A percentile compares a stretch with the other conserved stretches of the same genome.
Conservation (phyloP, 345 rosid species). For the Erodium maritimum region DNA sequence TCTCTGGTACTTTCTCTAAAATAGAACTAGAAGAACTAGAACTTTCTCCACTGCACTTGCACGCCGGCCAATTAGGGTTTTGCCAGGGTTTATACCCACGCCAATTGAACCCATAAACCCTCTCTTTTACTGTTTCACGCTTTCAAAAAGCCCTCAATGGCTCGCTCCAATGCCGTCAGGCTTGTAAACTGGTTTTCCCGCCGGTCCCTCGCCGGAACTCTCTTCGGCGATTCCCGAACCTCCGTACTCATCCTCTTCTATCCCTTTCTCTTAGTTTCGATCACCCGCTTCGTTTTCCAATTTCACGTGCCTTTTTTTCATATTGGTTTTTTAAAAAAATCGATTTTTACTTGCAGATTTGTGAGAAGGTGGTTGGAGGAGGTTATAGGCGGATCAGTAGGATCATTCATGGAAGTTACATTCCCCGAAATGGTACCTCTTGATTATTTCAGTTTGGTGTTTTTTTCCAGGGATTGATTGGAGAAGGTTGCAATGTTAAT, state of each 20-base stretch:
- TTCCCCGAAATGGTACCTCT: slow-evolving; percentile 26
- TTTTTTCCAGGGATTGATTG: background rate
- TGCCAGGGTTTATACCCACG: background rate
- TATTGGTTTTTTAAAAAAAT: no score
- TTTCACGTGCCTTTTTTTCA: background rate
- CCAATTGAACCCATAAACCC: background rate
- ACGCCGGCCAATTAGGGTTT: background rate
- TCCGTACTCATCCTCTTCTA: slow-evolving; percentile 22
- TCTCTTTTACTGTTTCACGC: background rate
- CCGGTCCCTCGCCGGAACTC: slow-evolving; percentile 28
- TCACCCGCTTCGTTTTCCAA: background rate
- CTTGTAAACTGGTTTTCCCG: slow-evolving; percentile 40
- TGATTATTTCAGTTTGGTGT: background rate
- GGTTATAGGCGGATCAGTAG: slow-evolving; percentile 33
- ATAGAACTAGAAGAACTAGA: no score
- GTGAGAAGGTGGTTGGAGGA: slow-evolving; percentile 22
- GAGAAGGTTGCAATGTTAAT: background rate
- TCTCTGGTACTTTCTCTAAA: no score
- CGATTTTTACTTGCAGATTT: slow-evolving; percentile 22
- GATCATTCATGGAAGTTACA: slow-evolving; percentile 13
- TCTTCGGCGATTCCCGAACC: slow-evolving; percentile 17
- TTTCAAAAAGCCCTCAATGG: slow-evolving; percentile 45
- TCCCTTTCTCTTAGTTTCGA: background rate
- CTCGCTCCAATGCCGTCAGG: slow-evolving; percentile 48
- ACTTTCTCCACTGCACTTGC: no score